Evolutionary conservation across 805 yeast species (phyloP), one percentile per base, ranked within the genome.

Genomic region (Ogataea degrootiae): DNA sequence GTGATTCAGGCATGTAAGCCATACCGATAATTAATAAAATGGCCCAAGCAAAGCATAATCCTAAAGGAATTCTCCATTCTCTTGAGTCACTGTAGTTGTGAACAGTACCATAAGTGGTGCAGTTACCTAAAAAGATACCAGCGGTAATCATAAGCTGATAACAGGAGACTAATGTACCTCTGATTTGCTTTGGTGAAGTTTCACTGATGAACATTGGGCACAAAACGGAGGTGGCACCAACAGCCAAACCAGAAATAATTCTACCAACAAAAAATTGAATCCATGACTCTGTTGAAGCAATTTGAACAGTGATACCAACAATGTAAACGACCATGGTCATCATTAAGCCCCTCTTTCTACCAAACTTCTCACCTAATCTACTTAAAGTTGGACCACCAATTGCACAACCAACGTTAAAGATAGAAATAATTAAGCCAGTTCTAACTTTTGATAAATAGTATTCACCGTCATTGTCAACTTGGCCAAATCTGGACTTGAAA

Each of bases 391-490:
- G 61, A 64, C 87, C 85, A 63, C 90, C 91, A 46, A 84, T 67
- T 45, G 87, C 86, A 71, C 87, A 82, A 46, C 87, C 87, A 55
- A 80, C 68, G 63, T 82, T 82, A 71, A 83, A 83, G 46, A 83
- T 80, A 19, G 88, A 82, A 37, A 85, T 84, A 51, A 84, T 75
- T 45, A 85, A 62, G 53, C 85, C 85, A n/a, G 72, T 66, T 66
- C 84, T 69, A 19, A 74, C 77, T 55, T 76, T 71, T 14, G 83
- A 73, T 37, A 80, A 63, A 51, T 67, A 67, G 54, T 53, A 35
- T 2, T 57, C 65, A 48, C 83, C 84, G n/a, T 59, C 59, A 5
- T 61, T 43, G 49, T 68, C 53, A 4, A 52, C 17, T 51, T 70
- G 65, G 58, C 86, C 88, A 54, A 82, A 82, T 57, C 82, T 68